phyloP scores from a whole-genome alignment of 2,329 filamentous ascomycete genomes.

The Aspergillus arachidicola region DNA sequence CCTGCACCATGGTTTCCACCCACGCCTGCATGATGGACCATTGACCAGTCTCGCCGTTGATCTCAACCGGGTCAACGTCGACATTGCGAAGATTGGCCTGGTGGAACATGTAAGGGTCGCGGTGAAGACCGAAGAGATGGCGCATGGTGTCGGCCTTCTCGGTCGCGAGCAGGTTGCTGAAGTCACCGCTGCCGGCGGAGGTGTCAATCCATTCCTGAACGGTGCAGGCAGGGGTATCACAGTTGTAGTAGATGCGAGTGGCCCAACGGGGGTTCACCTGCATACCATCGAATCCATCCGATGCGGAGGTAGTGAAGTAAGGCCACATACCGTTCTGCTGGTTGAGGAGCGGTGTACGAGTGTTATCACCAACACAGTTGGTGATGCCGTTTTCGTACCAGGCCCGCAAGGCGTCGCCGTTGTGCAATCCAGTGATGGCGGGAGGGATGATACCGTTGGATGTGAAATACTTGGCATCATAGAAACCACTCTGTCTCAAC shows the following conservation, averaged over 20 bases:
- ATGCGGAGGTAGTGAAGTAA: conserved; percentile 53
- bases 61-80: conserved; percentile 50
- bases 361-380: conserved; percentile 67
- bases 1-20: conserved; percentile 57
- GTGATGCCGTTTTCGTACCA: conserved; percentile 63
- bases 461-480: conserved; percentile 52
- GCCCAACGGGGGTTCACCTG: conserved; percentile 63
- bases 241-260: conserved; percentile 67
- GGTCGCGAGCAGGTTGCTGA: conserved; percentile 53
- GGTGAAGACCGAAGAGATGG: conserved; percentile 59
- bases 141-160: conserved; percentile 58
- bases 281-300: conserved; percentile 59
- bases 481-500: conserved; percentile 57
- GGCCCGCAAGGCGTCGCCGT: conserved; percentile 62
- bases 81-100: conserved; percentile 62
- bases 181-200: conserved; percentile 57
- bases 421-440: conserved; percentile 65
- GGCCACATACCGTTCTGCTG: conserved; percentile 57
- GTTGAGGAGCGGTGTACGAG: conserved; percentile 58
- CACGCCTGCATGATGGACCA: conserved; percentile 60
- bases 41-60: conserved; percentile 52
- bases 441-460: conserved; percentile 61
- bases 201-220: conserved; percentile 63
- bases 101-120: conserved; percentile 65
- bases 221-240: conserved; percentile 60